phyloP scores from a whole-genome alignment of 768 basidiomycete genomes.

The Auricularia sp. region DNA sequence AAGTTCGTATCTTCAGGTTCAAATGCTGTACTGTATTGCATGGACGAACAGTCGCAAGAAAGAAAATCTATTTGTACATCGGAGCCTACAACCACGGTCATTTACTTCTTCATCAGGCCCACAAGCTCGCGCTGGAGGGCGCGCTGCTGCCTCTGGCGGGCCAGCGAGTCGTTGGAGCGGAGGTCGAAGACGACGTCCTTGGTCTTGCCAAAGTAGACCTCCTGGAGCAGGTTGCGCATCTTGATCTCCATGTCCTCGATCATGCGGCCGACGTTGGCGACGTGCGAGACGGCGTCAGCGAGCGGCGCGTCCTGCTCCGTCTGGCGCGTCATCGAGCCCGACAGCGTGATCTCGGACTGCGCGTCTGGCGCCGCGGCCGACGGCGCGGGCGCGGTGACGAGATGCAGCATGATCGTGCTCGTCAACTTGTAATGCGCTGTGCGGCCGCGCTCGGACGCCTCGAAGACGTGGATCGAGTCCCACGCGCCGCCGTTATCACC shows the following conservation, averaged over 20 bases:
- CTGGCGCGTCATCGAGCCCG: slow-evolving; percentile 98
- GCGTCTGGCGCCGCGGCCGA: slow-evolving; percentile 11
- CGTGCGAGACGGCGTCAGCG: slow-evolving; percentile 72
- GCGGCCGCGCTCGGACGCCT: slow-evolving; percentile 81
- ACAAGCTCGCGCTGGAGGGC: slow-evolving; percentile 88
- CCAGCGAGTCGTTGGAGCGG: slow-evolving; percentile 76
- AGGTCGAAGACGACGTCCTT: slow-evolving; percentile 91
- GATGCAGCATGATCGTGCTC: slow-evolving; percentile 91
- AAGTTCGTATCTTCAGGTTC: too few species aligned
- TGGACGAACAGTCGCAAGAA: background rate
- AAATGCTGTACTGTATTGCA: too few species aligned
- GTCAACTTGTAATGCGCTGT: slow-evolving; percentile 96
- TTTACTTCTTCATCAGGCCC: slow-evolving; percentile 54
- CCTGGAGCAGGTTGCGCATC: slow-evolving; percentile 90
- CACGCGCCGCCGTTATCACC: slow-evolving; percentile 45
- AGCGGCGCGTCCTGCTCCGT: slow-evolving; percentile 80
- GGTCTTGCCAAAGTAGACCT: slow-evolving; percentile 95
- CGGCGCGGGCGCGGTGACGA: slow-evolving; percentile 36
- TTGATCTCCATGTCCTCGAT: slow-evolving; percentile 99
- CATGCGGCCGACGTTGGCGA: slow-evolving; percentile 88
- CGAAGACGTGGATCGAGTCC: slow-evolving; percentile 99
- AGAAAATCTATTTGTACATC: background rate
- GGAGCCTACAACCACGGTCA: background rate
- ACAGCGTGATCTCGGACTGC: slow-evolving; percentile 62
- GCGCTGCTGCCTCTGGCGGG: slow-evolving; percentile 66